Percentiles rank a stretch among this genome's conserved stretches.
Evolutionary conservation across 331 rosid genomes (phyloP).

Genomic region (Malus hybrid): DNA sequence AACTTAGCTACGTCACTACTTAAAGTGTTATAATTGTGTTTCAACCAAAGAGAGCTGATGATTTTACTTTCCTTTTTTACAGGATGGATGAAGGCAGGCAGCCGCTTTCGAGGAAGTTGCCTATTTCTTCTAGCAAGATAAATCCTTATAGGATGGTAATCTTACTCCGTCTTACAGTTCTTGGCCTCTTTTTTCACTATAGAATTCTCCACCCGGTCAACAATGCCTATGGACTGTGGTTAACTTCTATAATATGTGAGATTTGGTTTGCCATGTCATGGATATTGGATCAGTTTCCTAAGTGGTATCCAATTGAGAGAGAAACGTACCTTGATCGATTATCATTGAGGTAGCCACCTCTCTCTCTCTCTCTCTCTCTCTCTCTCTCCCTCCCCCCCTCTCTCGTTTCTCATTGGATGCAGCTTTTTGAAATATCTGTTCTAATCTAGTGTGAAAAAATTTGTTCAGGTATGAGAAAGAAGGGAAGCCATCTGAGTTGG

Average conservation of each 20-base stretch:
- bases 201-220: constrained; percentile 63
- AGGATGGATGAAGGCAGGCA: constrained; percentile 93
- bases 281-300: constrained; percentile 77
- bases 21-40: neutral
- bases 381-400: neutral
- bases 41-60: neutral
- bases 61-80: neutral
- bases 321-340: constrained; percentile 79
- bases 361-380: neutral
- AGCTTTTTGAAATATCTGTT: neutral
- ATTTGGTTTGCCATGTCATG: constrained; percentile 80
- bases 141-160: constrained; percentile 75
- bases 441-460: neutral
- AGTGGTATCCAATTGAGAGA: constrained; percentile 65
- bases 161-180: constrained; percentile 52
- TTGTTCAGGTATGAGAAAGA: constrained; percentile 67
- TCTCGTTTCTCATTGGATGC: neutral
- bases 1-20: neutral
- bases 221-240: constrained; percentile 70
- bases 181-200: constrained; percentile 74
- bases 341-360: constrained; percentile 44
- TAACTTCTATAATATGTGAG: constrained; percentile 73
- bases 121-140: constrained; percentile 58
- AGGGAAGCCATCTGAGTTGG: constrained; percentile 58
- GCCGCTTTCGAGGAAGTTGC: constrained; percentile 66